Conservation (phyloP, 139 green algal genomes). For the Chlorella sorokiniana region DNA sequence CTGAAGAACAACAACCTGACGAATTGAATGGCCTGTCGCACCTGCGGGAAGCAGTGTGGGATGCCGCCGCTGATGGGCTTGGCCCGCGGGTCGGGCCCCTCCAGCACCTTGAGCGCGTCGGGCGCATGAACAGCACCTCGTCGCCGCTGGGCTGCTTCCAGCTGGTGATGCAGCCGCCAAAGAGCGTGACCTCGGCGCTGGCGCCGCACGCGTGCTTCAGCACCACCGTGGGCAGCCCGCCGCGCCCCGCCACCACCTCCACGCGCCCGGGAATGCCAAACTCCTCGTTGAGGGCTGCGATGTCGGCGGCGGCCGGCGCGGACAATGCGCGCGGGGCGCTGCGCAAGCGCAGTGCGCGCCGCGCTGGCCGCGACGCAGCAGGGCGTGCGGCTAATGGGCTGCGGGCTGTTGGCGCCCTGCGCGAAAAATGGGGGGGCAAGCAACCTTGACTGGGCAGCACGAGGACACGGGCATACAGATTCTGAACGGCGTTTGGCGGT, state of each 20-base stretch:
- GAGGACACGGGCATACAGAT: too few species aligned
- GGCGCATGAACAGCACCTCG: constrained; percentile 94
- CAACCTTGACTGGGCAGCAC: too few species aligned
- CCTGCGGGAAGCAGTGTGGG: constrained; percentile 96
- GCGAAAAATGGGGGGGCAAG: too few species aligned
- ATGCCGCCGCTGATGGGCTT: constrained; percentile 94
- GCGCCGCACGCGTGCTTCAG: constrained; percentile 76
- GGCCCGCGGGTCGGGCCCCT: constrained; percentile 48
- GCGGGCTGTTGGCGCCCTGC: too few species aligned
- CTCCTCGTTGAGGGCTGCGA: constrained; percentile 16
- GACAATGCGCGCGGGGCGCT: neutral
- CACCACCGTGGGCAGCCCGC: constrained; percentile 45
- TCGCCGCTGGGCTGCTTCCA: constrained; percentile 89
- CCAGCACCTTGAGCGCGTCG: constrained; percentile 33
- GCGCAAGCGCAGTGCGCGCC: neutral
- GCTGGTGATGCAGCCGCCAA: constrained; percentile 83
- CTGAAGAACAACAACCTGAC: too few species aligned
- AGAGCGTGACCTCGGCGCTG: constrained; percentile 89
- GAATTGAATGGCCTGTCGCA: constrained; percentile 1
- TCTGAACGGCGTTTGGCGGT: too few species aligned
- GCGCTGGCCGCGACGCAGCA: neutral
- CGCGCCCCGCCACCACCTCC: constrained; percentile 37
- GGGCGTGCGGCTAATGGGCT: too few species aligned
- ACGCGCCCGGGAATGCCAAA: constrained; percentile 41
- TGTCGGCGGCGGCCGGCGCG: neutral